Evolutionary conservation across 441 rosid species (phyloP).

Genomic region (Oxalis stricta): DNA sequence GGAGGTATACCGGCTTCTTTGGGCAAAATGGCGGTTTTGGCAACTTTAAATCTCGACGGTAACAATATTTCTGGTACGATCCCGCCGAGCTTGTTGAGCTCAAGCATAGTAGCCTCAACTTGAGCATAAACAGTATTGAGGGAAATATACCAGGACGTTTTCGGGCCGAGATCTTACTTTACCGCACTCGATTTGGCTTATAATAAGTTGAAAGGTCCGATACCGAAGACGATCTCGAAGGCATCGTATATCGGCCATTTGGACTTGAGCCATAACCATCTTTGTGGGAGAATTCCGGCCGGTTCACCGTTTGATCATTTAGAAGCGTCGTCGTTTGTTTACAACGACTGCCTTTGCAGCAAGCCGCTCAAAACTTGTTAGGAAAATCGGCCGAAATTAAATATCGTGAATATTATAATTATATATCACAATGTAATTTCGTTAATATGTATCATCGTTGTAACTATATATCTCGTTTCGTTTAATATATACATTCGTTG

Average conservation of each 20-base stretch:
- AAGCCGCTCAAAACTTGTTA: slow-evolving; percentile 50
- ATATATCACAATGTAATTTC: too few relatives aligned
- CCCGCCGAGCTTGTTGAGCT: slow-evolving; percentile 44
- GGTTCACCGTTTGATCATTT: slow-evolving; percentile 74
- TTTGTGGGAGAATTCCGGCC: slow-evolving; percentile 59
- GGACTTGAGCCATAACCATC: slow-evolving; percentile 77
- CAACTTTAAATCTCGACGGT: slow-evolving; percentile 61
- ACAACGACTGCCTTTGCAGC: slow-evolving; percentile 69
- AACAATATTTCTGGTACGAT: slow-evolving; percentile 45
- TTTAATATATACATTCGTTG: too few relatives aligned
- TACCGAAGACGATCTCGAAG: slow-evolving; percentile 36
- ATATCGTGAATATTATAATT: not conserved
- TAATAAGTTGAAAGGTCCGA: slow-evolving; percentile 44
- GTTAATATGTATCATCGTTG: too few relatives aligned
- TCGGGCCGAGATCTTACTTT: slow-evolving; percentile 61
- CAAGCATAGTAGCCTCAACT: slow-evolving; percentile 46
- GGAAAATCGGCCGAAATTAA: not conserved
- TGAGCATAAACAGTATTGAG: slow-evolving; percentile 43
- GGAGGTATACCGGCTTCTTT: slow-evolving; percentile 52
- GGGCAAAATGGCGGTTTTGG: slow-evolving; percentile 70
- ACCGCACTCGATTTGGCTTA: slow-evolving; percentile 55
- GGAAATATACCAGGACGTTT: slow-evolving; percentile 58
- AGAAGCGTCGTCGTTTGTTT: slow-evolving; percentile 62
- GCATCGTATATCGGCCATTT: slow-evolving; percentile 67
- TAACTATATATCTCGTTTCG: too few relatives aligned